Conservation (phyloP, 169 alveolate genomes). For the Plasmodium yoelii region DNA sequence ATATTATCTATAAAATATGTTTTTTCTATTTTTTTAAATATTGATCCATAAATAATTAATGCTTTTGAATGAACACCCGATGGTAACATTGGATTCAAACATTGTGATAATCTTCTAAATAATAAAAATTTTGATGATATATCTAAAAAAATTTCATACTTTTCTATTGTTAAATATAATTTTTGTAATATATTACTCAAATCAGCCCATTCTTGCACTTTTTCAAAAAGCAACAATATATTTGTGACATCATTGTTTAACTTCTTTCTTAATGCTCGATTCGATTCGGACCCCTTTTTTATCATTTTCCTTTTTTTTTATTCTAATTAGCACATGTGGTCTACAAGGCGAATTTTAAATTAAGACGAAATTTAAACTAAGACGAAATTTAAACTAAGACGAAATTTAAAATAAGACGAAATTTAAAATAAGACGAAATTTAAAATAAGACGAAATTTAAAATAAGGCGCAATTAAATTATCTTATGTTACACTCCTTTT, state of each 20-base stretch:
- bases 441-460: no score
- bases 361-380: no score
- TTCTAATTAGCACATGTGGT: no score
- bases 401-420: no score
- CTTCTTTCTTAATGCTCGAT: constrained; percentile 70
- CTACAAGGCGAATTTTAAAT: no score
- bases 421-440: no score
- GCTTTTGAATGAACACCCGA: constrained; percentile 94
- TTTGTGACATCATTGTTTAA: constrained; percentile 80
- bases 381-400: no score
- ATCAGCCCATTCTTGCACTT: constrained; percentile 96
- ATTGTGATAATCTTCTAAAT: constrained; percentile 93
- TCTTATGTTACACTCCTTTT: no score
- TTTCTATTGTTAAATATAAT: constrained; percentile 86
- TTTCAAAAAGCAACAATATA: constrained; percentile 89
- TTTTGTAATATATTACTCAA: constrained; percentile 90
- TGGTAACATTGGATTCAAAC: constrained; percentile 93
- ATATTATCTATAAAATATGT: constrained; percentile 89
- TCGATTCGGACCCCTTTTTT: constrained; percentile 39
- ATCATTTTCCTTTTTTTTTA: not conserved
- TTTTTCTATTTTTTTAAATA: constrained; percentile 89
- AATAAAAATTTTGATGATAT: constrained; percentile 89
- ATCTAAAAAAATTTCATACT: constrained; percentile 82
- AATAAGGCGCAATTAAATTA: no score
- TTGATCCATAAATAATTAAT: constrained; percentile 90